Evolutionary conservation across 2,329 filamentous ascomycete species (phyloP), one percentile per base, ranked within the genome.

Genomic region (Diplodia corticola): DNA sequence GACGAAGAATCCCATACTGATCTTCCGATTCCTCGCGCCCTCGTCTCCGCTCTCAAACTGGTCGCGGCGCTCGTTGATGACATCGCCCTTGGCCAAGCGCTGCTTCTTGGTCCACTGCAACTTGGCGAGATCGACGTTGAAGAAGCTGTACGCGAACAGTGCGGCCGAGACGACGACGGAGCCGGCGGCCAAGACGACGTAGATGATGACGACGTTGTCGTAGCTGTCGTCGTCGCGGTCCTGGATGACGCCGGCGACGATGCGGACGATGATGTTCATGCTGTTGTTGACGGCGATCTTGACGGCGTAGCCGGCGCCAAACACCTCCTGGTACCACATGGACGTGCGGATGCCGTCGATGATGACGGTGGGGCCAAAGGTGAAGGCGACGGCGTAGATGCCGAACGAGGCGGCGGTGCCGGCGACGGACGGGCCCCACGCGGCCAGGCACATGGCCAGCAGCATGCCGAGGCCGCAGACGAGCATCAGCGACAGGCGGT

Each of bases 201-300:
- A 89, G 0, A 88, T 78, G 1, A 85, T 79, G 0, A 85, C 81
- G 0, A 87, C 86, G 1, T 80, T 80, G 55, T 83, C 76, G 68
- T 89, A 89, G 0, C 81, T 84, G 68, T 87, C 80, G 63, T 85
- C 71, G 61, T 87, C 85, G 3, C 77, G 77, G 65, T 89, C 87
- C 69, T 89, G 86, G 0, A 89, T 81, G 0, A 83, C 83, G 0
- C 86, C 86, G 0, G 84, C 83, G 22, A 87, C 76, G 50, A 88
- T 82, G 0, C 85, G 79, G 1, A 88, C 78, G 63, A 88, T 84
- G 67, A 88, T 87, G 67, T 80, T 86, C 84, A 88, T 88, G 33
- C 81, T 83, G 72, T 89, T 89, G 71, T 88, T 88, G 71, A 88
- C 84, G 24, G 84, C 84, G 40, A 88, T 82, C 67, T 89, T 89